These are phyloP conservation scores for Immersiporthe knoxdaviesiana DNA, from an alignment of 2,329 filamentous ascomycete genomes.

Conservation along the genomic window DNA sequence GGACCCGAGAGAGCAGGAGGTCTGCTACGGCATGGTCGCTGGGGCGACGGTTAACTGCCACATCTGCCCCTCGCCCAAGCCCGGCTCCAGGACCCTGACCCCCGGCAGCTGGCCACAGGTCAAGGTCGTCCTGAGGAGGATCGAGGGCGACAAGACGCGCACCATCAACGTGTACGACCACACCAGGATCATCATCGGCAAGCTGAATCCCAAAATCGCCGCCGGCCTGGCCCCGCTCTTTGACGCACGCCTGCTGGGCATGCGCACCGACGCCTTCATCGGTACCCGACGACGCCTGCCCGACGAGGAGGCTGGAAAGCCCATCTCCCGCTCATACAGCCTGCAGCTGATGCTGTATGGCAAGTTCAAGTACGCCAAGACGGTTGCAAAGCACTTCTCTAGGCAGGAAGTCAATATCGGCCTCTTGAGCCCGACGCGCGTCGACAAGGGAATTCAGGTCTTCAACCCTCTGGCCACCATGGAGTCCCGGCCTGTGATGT, in stretches of 20 bases:
- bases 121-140: constrained; percentile 70
- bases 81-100: constrained; percentile 62
- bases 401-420: constrained; percentile 61
- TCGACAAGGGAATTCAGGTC: constrained; percentile 70
- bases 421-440: constrained; percentile 66
- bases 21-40: constrained; percentile 81
- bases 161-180: constrained; percentile 76
- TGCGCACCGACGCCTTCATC: constrained; percentile 76
- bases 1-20: constrained; percentile 68
- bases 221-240: constrained; percentile 72
- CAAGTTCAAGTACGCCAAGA: constrained; percentile 64
- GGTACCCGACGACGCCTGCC: constrained; percentile 64
- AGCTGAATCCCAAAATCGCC: constrained; percentile 70
- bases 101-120: constrained; percentile 71
- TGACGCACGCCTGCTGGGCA: constrained; percentile 63
- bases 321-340: constrained; percentile 62
- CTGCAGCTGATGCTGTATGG: constrained; percentile 82
- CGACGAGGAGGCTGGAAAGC: constrained; percentile 66
- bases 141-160: constrained; percentile 56
- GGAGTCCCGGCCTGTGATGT: constrained; percentile 44
- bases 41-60: constrained; percentile 68
- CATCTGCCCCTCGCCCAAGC: constrained; percentile 69
- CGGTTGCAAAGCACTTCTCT: constrained; percentile 32
- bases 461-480: constrained; percentile 73
- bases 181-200: constrained; percentile 72